Conservation (phyloP, 345 rosid genomes). For the Hevea brasiliensis region DNA sequence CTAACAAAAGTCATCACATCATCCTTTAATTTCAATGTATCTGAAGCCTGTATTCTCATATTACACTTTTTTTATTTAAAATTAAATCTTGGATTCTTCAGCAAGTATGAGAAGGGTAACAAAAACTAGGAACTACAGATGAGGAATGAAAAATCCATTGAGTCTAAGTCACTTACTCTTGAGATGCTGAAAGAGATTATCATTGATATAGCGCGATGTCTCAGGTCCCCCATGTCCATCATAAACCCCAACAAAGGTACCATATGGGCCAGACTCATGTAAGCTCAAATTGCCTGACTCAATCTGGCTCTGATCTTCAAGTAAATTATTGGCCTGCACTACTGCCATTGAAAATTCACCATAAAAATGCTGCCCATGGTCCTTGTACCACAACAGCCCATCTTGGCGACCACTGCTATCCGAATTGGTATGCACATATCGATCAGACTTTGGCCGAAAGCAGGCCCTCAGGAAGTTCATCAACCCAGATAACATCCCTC, state of each 20-base stretch:
- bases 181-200: constrained; percentile 76
- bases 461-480: constrained; percentile 83
- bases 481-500: constrained; percentile 93
- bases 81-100: constrained; percentile 1
- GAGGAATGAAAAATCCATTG: constrained; percentile 8
- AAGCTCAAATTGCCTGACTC: constrained; percentile 73
- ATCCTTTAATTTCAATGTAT: constrained; percentile 4
- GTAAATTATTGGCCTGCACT: constrained; percentile 86
- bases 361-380: constrained; percentile 63
- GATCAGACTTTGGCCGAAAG: constrained; percentile 74
- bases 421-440: constrained; percentile 47
- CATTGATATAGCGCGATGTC: constrained; percentile 71
- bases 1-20: neutral
- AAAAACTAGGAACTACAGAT: constrained; percentile 9
- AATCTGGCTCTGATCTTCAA: constrained; percentile 89
- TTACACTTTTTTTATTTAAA: no score
- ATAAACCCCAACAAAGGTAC: constrained; percentile 86
- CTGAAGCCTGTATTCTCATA: neutral
- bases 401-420: constrained; percentile 78
- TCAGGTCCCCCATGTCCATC: constrained; percentile 96
- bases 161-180: constrained; percentile 48
- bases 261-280: constrained; percentile 58
- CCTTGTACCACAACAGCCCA: constrained; percentile 80
- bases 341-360: constrained; percentile 97
- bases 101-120: neutral